Conservation (phyloP, 2,329 filamentous ascomycete species). For the Fusarium sp. region DNA sequence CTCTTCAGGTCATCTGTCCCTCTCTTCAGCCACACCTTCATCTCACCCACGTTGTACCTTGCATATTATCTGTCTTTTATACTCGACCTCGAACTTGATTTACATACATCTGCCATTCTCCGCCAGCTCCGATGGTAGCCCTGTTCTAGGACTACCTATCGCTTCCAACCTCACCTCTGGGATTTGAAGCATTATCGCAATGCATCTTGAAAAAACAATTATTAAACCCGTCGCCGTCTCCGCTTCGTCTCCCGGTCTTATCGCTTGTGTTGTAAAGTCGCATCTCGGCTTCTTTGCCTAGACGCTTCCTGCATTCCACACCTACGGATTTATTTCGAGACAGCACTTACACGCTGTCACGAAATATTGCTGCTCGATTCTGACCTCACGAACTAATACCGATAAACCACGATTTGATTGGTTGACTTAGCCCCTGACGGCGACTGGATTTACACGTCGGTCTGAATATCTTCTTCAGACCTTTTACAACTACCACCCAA, state of each 20-base stretch:
- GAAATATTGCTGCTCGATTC: slow-evolving; percentile 51
- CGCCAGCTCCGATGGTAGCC: slow-evolving; percentile 48
- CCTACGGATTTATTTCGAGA: slow-evolving; percentile 52
- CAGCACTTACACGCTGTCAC: slow-evolving; percentile 51
- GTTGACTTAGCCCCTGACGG: slow-evolving; percentile 61
- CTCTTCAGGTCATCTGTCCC: slow-evolving; percentile 34
- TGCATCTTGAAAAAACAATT: slow-evolving; percentile 64
- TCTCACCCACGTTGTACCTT: slow-evolving; percentile 41
- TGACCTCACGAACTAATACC: slow-evolving; percentile 48
- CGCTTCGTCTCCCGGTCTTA: slow-evolving; percentile 67
- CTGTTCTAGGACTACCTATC: slow-evolving; percentile 46
- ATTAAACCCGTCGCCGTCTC: slow-evolving; percentile 70
- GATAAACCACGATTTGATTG: slow-evolving; percentile 56
- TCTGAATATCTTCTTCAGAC: slow-evolving; percentile 47
- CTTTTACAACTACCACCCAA: slow-evolving; percentile 53
- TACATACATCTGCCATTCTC: slow-evolving; percentile 19
- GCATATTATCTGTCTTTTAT: slow-evolving; percentile 36
- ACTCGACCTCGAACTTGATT: slow-evolving; percentile 23
- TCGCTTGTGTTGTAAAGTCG: slow-evolving; percentile 63
- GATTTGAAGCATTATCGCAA: slow-evolving; percentile 55
- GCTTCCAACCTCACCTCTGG: slow-evolving; percentile 39
- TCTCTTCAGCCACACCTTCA: slow-evolving; percentile 39
- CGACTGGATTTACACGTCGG: slow-evolving; percentile 59
- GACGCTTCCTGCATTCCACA: slow-evolving; percentile 53
- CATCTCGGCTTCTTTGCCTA: slow-evolving; percentile 54